Percentiles rank a stretch among this genome's conserved stretches.
Conservation (phyloP, 257 asterid genomes). For the Prunella vulgaris region DNA sequence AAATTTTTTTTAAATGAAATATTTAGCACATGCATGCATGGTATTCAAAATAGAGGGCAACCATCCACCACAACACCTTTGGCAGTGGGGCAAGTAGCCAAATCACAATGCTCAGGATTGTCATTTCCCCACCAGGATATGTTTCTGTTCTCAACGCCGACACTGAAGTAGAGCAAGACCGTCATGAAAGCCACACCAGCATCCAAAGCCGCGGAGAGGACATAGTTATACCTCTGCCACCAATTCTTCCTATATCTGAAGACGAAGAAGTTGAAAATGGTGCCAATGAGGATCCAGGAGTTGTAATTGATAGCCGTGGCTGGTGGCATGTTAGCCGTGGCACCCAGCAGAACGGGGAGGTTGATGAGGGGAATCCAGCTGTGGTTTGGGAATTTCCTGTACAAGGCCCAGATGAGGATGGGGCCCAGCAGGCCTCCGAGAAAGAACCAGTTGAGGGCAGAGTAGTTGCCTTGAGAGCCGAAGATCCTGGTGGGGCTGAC, state of each 20-base stretch:
- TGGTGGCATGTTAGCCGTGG: constrained; percentile 59
- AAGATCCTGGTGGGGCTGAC: constrained; percentile 60
- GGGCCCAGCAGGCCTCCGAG: constrained; percentile 57
- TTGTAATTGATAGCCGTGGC: constrained; percentile 64
- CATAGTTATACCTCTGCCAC: constrained; percentile 77
- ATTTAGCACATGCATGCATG: too few relatives aligned
- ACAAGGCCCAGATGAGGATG: constrained; percentile 44
- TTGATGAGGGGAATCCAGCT: constrained; percentile 62
- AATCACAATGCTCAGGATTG: constrained; percentile 59
- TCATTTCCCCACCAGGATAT: constrained; percentile 59
- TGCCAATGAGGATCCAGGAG: constrained; percentile 59
- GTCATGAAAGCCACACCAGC: constrained; percentile 86
- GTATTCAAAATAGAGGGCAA: constrained; percentile 47
- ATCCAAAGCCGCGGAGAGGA: constrained; percentile 66
- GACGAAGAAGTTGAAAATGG: constrained; percentile 58
- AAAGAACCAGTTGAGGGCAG: constrained; percentile 67
- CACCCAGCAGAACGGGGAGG: constrained; percentile 75
- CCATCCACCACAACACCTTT: constrained; percentile 44
- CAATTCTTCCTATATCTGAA: constrained; percentile 57
- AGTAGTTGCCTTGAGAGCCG: constrained; percentile 50
- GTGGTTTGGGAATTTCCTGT: constrained; percentile 40
- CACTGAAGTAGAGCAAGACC: constrained; percentile 45
- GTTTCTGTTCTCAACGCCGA: constrained; percentile 39
- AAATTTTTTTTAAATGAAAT: too few relatives aligned
- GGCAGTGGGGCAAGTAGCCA: constrained; percentile 73